A percentile compares a stretch with the other conserved stretches of the same genome.
These are phyloP conservation scores for Protoeuglena noctilucae DNA, from an alignment of 139 green algal genomes.

Conservation along the genomic window DNA sequence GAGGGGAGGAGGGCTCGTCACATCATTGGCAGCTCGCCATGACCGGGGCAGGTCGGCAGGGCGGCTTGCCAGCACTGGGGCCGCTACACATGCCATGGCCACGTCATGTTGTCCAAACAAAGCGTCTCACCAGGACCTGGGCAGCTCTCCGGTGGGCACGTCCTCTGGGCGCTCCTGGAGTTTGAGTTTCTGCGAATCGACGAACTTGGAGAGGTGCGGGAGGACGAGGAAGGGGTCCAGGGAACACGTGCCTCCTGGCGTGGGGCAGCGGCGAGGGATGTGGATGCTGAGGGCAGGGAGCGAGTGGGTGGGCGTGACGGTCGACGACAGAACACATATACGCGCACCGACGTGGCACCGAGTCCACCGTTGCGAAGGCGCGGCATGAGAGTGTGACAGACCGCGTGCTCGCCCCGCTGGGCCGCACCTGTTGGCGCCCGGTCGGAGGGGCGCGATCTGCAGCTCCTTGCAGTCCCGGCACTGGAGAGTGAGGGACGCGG, in stretches of 20 bases:
- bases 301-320: not conserved
- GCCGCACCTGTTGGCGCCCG: not conserved
- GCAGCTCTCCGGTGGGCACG: slow-evolving; percentile 86
- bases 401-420: slow-evolving; percentile 17
- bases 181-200: slow-evolving; percentile 97
- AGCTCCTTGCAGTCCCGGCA: slow-evolving; percentile 48
- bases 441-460: not conserved
- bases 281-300: slow-evolving; percentile 29
- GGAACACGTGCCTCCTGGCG: slow-evolving; percentile 34
- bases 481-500: slow-evolving; percentile 68
- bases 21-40: too few species aligned
- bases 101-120: too few species aligned
- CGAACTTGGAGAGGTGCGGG: slow-evolving; percentile 51
- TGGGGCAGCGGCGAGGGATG: slow-evolving; percentile 56
- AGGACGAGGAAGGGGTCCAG: slow-evolving; percentile 70
- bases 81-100: too few species aligned
- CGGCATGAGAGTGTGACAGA: too few species aligned
- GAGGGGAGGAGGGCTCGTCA: too few species aligned
- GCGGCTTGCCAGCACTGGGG: too few species aligned
- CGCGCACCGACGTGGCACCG: too few species aligned
- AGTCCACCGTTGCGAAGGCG: too few species aligned
- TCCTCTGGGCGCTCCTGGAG: slow-evolving; percentile 88
- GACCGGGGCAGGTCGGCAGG: too few species aligned
- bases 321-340: too few species aligned
- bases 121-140: too few species aligned